Conservation (phyloP, 2,329 filamentous ascomycete genomes). For the Colletotrichum filicis region DNA sequence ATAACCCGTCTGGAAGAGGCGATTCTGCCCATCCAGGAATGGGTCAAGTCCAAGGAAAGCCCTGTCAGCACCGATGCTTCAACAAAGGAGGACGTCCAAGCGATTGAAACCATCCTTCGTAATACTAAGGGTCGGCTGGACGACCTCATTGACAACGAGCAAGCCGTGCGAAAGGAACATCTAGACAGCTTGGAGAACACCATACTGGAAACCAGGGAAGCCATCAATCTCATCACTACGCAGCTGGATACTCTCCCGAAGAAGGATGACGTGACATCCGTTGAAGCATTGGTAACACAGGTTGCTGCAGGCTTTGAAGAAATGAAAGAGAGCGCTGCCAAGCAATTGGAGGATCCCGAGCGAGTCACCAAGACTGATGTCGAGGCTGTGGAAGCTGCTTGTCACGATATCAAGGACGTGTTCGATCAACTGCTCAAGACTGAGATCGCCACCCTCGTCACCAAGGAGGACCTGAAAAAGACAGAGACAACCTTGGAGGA, state of each 20-base stretch:
- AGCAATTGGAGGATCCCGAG: conserved; percentile 66
- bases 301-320: conserved; percentile 82
- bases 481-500: conserved; percentile 72
- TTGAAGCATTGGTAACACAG: conserved; percentile 84
- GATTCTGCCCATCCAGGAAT: conserved; percentile 55
- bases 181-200: conserved; percentile 72
- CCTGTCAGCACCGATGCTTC: conserved; percentile 59
- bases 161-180: conserved; percentile 74
- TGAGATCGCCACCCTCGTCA: conserved; percentile 76
- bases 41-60: conserved; percentile 50
- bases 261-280: conserved; percentile 80
- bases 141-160: conserved; percentile 79
- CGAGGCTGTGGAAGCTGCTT: conserved; percentile 82
- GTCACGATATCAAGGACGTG: conserved; percentile 85
- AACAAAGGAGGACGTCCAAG: conserved; percentile 85
- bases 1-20: conserved; percentile 65
- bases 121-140: conserved; percentile 92
- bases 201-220: conserved; percentile 80
- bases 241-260: conserved; percentile 77
- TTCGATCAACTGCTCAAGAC: conserved; percentile 79
- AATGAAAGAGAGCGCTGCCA: conserved; percentile 67
- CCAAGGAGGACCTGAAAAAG: conserved; percentile 79
- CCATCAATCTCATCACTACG: conserved; percentile 72
- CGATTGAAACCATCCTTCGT: conserved; percentile 88
- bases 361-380: conserved; percentile 84